These are phyloP conservation scores for Sinapis alba DNA, from an alignment of 441 rosid genomes.

Conservation along the genomic window DNA sequence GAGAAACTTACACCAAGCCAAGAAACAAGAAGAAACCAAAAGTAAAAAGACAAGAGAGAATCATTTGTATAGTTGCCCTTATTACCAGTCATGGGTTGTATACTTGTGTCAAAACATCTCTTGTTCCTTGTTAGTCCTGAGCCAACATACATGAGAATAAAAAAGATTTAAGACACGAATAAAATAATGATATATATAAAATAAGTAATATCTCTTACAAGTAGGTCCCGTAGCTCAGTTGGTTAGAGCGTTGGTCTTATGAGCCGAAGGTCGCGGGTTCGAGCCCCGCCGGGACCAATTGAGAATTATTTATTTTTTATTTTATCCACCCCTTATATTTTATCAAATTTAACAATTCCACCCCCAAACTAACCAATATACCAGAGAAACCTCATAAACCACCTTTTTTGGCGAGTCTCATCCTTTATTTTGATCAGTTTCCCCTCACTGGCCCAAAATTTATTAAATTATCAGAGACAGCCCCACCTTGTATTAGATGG, in stretches of 20 bases:
- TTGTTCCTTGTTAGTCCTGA: neutral
- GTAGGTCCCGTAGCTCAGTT: conserved; percentile 24
- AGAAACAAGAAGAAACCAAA: neutral
- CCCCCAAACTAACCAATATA: neutral
- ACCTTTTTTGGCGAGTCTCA: neutral
- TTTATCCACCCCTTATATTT: neutral
- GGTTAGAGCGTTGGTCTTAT: conserved; percentile 99
- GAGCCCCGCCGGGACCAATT: conserved; percentile 90
- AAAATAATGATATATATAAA: too few species aligned
- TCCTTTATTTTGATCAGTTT: neutral
- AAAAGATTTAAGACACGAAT: too few species aligned
- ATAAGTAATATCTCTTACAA: too few species aligned
- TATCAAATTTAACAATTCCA: neutral
- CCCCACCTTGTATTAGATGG: conserved; percentile 15
- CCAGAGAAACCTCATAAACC: neutral
- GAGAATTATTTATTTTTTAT: neutral
- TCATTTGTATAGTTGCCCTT: conserved; percentile 11
- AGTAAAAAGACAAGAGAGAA: conserved; percentile 15
- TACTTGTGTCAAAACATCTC: conserved; percentile 44
- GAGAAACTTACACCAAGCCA: conserved; percentile 24
- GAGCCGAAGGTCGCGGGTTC: conserved; percentile 99
- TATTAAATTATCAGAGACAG: neutral
- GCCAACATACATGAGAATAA: too few species aligned
- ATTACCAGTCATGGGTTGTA: conserved; percentile 26
- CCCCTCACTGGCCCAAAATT: neutral